Evolutionary conservation across 352 stramenopile genomes (phyloP).

Genomic region (Pythium dissotocum): DNA sequence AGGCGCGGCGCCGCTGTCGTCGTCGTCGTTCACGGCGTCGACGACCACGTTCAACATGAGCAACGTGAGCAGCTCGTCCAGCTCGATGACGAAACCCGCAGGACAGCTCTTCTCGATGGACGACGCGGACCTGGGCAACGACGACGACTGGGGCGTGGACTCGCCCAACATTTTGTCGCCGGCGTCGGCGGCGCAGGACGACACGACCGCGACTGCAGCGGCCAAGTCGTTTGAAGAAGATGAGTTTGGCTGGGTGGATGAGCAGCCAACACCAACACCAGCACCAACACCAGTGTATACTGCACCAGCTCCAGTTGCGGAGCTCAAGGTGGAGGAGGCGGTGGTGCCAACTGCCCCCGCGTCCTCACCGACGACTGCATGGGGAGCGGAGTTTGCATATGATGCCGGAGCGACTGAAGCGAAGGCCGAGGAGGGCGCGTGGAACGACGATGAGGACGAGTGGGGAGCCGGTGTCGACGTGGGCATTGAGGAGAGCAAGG

Average conservation of each 20-base stretch:
- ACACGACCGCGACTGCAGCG: slow-evolving; percentile 1
- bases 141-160: slow-evolving; percentile 74
- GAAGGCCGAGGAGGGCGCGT: slow-evolving; percentile 16
- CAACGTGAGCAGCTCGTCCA: neutral
- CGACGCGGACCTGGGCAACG: slow-evolving; percentile 53
- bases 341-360: neutral
- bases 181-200: slow-evolving; percentile 11
- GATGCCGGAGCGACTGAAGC: slow-evolving; percentile 22
- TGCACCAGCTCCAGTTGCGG: neutral
- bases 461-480: neutral
- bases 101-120: slow-evolving; percentile 78
- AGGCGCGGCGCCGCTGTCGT: neutral
- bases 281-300: neutral
- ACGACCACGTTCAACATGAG: slow-evolving; percentile 2
- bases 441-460: slow-evolving; percentile 23
- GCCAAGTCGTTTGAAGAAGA: slow-evolving; percentile 27
- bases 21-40: neutral
- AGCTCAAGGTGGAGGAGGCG: neutral
- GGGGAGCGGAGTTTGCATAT: slow-evolving; percentile 25
- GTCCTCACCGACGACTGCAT: slow-evolving; percentile 1
- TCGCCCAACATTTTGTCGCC: slow-evolving; percentile 67
- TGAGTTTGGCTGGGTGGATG: slow-evolving; percentile 25
- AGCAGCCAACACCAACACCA: slow-evolving; percentile 1
- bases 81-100: slow-evolving; percentile 13
- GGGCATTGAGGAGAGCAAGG: neutral